Percentiles rank a stretch among this genome's conserved stretches.
Evolutionary conservation across 129 eudicot species (phyloP).

Genomic region (Tanacetum coccineum): DNA sequence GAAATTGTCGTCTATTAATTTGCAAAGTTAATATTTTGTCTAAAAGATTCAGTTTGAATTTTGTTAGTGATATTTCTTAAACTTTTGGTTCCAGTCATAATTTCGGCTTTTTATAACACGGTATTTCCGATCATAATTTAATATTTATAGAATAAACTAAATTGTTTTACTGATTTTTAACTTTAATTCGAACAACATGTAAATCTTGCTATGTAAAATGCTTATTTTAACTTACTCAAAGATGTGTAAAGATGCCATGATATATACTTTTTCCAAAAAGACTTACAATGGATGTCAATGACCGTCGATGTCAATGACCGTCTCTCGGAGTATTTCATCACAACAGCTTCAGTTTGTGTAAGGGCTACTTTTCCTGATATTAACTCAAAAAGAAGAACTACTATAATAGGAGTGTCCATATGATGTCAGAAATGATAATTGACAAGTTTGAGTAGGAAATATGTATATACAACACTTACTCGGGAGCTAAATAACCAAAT

Average conservation of each 20-base stretch:
- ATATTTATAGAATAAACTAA: too few relatives aligned
- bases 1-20: too few relatives aligned
- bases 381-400: constrained; percentile 73
- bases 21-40: too few relatives aligned
- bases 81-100: too few relatives aligned
- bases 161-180: too few relatives aligned
- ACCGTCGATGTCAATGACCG: constrained; percentile 76
- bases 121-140: too few relatives aligned
- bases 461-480: constrained; percentile 52
- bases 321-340: constrained; percentile 52
- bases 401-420: constrained; percentile 7
- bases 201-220: neutral
- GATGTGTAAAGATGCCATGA: too few relatives aligned
- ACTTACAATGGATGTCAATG: constrained; percentile 96
- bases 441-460: neutral
- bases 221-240: too few relatives aligned
- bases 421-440: neutral
- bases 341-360: constrained; percentile 55
- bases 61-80: too few relatives aligned
- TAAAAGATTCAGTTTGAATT: too few relatives aligned
- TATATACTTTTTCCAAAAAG: neutral
- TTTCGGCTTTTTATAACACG: too few relatives aligned
- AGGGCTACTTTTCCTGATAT: constrained; percentile 88
- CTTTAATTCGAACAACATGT: too few relatives aligned
- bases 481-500: constrained; percentile 96